Base-by-base conservation (phyloP, 345 rosid genomes). In the Acer campestre region DNA sequence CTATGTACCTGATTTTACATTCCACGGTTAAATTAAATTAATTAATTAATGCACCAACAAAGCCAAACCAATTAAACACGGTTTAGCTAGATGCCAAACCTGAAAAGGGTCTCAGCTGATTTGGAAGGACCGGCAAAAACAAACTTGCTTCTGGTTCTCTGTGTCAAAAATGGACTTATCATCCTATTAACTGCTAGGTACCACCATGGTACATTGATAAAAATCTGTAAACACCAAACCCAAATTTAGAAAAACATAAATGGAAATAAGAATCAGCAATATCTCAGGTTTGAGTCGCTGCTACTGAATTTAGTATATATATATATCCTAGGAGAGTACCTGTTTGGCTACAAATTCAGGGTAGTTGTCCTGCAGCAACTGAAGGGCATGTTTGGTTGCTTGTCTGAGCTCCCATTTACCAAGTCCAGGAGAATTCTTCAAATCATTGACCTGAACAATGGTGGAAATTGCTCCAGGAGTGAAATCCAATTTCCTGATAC, bases 271-370 rank as follows among this genome's bases (percentile, higher is more conserved):
- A 10, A 46, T 59, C 29, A 10, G 35, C 4, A 31, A 31, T 31
- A 5, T 31, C 4, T 31, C 0, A 4, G 5, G 35, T 31, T 31
- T 31, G 4, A 3, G 35, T 31, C 0, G 0, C 5, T 3, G 5
- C 35, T 0, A 31, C 35, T 4, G 35, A 0, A 31, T 4, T 31
- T 31, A 2, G 35, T 31, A 31, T 31, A 31, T 31, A 29, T 29
- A 31, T 31, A 31, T 31, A 31, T 35, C 38, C 38, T 4, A 29
- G 38, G 6, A 35, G 38, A 4, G 38, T 66, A 95, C 98, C 94
- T 95, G 98, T 77, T 90, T 95, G 71, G 96, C 91, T 2, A 95
- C 99, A 75, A 95, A 95, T 83, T 93, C 99, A 10, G 98, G 99
- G 75, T 93, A 95, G 79, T 95, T 95, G 74, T 95, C 99, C 75